Evolutionary conservation across 306 rosid genomes (phyloP).

Genomic region (Ceratonia siliqua): DNA sequence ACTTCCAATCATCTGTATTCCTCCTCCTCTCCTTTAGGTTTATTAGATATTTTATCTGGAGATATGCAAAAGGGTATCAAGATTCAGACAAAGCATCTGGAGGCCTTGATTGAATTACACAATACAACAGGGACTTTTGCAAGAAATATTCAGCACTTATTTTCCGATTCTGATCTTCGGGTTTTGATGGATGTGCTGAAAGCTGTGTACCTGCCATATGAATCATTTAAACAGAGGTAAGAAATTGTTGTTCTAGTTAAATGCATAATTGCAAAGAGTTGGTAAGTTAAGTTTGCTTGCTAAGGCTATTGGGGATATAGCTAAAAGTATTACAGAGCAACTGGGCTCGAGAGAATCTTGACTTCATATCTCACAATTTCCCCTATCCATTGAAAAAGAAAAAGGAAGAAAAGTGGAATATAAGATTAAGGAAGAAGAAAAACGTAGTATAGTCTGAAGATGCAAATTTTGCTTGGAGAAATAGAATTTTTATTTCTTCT

Average conservation of each 20-base stretch:
- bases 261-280: background rate
- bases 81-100: slow-evolving; percentile 90
- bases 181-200: slow-evolving; percentile 76
- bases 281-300: slow-evolving; percentile 4
- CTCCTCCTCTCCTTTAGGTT: slow-evolving; percentile 51
- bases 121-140: slow-evolving; percentile 91
- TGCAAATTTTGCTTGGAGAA: background rate
- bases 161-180: slow-evolving; percentile 77
- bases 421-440: background rate
- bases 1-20: slow-evolving; percentile 11
- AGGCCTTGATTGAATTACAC: slow-evolving; percentile 89
- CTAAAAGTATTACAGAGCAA: slow-evolving; percentile 3
- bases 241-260: slow-evolving; percentile 22
- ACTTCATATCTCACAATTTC: slow-evolving; percentile 17
- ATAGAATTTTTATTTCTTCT: background rate
- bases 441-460: background rate
- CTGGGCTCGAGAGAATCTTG: slow-evolving; percentile 15
- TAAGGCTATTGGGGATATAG: slow-evolving; percentile 1
- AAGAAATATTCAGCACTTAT: slow-evolving; percentile 90
- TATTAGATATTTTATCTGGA: slow-evolving; percentile 83
- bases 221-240: slow-evolving; percentile 92
- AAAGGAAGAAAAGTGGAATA: background rate
- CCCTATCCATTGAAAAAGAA: background rate
- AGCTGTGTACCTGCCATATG: slow-evolving; percentile 85
- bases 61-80: slow-evolving; percentile 97